A percentile compares a stretch with the other conserved stretches of the same genome.
Evolutionary conservation across 768 basidiomycete genomes (phyloP).

Genomic region (Coprinellus aureogranulatus): DNA sequence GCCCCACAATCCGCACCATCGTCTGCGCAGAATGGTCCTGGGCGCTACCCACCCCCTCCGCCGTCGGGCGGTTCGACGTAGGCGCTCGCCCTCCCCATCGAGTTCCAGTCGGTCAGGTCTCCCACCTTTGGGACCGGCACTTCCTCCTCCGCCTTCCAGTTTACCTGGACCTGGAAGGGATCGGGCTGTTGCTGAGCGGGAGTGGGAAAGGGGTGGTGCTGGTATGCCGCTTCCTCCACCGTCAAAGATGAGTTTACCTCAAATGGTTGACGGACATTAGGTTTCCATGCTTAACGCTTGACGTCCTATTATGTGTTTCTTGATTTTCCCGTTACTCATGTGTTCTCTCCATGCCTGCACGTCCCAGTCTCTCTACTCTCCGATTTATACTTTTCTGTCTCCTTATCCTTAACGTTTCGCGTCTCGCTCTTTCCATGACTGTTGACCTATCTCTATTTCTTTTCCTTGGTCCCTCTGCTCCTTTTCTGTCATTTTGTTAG

Average conservation of each 20-base stretch:
- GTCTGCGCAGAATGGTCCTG: slow-evolving; percentile 16
- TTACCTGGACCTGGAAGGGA: not conserved
- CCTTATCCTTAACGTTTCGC: no score
- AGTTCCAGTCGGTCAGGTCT: slow-evolving; percentile 10
- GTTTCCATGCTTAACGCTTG: not conserved
- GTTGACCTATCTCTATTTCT: no score
- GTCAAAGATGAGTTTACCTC: slow-evolving; percentile 43
- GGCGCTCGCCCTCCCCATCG: slow-evolving; percentile 10
- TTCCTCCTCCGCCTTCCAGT: not conserved
- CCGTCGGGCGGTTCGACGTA: slow-evolving; percentile 9
- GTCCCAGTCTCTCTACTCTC: no score
- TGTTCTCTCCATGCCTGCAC: not conserved
- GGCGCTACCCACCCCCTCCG: slow-evolving; percentile 21
- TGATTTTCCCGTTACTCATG: not conserved
- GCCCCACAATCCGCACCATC: not conserved
- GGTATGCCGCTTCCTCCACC: slow-evolving; percentile 30
- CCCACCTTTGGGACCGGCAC: not conserved
- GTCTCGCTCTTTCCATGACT: no score
- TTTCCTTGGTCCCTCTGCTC: not conserved
- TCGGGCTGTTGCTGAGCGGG: not conserved
- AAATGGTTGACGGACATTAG: slow-evolving; percentile 40
- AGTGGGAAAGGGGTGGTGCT: slow-evolving; percentile 26
- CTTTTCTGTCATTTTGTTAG: not conserved
- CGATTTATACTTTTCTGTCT: no score
- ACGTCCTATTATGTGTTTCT: slow-evolving; percentile 6